These are phyloP conservation scores for Malus hybrid DNA, from an alignment of 331 rosid genomes.

Conservation along the genomic window DNA sequence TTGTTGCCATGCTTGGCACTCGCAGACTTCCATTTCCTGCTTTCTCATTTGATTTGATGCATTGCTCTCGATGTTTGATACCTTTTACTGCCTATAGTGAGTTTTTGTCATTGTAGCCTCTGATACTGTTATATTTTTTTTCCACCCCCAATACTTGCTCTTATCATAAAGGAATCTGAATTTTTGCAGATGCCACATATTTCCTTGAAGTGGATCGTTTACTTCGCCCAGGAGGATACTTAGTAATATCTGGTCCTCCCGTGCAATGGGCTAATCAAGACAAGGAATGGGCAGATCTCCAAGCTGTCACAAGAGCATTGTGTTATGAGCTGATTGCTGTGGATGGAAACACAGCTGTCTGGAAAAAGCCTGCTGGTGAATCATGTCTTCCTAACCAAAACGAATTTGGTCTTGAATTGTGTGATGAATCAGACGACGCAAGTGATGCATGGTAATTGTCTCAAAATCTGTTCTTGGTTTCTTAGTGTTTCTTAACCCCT, in stretches of 20 bases:
- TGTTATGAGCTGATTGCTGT: slow-evolving; percentile 90
- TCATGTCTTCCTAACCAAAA: slow-evolving; percentile 76
- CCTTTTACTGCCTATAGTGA: slow-evolving; percentile 95
- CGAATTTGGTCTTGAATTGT: slow-evolving; percentile 73
- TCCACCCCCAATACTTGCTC: slow-evolving; percentile 1
- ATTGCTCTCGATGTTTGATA: slow-evolving; percentile 92
- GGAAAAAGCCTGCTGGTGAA: slow-evolving; percentile 81
- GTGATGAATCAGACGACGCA: slow-evolving; percentile 73
- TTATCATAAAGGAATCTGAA: slow-evolving; percentile 12
- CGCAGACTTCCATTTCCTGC: slow-evolving; percentile 95
- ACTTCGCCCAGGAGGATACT: slow-evolving; percentile 94
- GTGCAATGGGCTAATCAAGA: slow-evolving; percentile 98
- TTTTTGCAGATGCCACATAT: slow-evolving; percentile 77
- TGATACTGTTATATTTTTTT: neutral
- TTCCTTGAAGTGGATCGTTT: slow-evolving; percentile 92
- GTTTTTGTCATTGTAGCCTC: slow-evolving; percentile 21
- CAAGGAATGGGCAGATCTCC: slow-evolving; percentile 99
- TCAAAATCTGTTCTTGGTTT: slow-evolving; percentile 5
- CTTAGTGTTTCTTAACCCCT: neutral
- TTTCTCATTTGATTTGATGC: slow-evolving; percentile 83
- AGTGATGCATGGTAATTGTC: slow-evolving; percentile 71
- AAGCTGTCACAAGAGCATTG: slow-evolving; percentile 83
- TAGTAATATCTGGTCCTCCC: slow-evolving; percentile 96
- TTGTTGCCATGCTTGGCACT: slow-evolving; percentile 98
- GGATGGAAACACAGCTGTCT: slow-evolving; percentile 88